Evolutionary conservation across 768 basidiomycete species (phyloP), one percentile per base, ranked within the genome.

Genomic region (Rhizopogon rudus): DNA sequence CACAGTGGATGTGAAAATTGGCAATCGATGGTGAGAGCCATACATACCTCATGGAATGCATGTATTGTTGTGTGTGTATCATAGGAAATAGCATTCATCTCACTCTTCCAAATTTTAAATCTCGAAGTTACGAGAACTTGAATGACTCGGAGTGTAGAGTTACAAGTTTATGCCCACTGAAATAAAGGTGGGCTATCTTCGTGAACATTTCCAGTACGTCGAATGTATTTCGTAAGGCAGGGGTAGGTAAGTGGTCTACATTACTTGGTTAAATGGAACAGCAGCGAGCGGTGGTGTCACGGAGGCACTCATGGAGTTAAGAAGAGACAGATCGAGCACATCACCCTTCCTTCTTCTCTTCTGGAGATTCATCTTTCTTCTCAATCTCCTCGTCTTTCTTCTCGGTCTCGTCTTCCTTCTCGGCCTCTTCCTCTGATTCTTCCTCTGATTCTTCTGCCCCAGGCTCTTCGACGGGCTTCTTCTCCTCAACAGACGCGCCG

Each of bases 321-420:
- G 37, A 16, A 39, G 48, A 60, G 45, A 60, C 25, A 17, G 35
- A 16, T 37, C 12, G 16, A 16, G 37, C 31, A 44, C 39, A 51
- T 52, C 41, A 55, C 56, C 60, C 39, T 52, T 55, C 68, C 53
- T 73, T 69, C 56, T 75, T 69, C 60, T 75, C 76, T 42, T 66
- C 73, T 54, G 70, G 63, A 29, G 59, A 59, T 54, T 69, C 70
- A 40, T 67, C 65, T 55, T 55, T 64, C 51, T 66, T 55, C 58
- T 70, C 61, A 6, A 48, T 66, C 29, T 62, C 61, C 45, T 70
- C 39, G 6, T 53, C 60, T 9, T 3, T 60, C 20, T 72, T 60
- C 10, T 37, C 35, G 13, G 35, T 5, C 4, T 68, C 71, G 44
- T 69, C 65, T 52, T 74, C 71, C 5, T 62, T 37, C 35, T 13